Percentiles rank a stretch among this genome's conserved stretches.
Conservation (phyloP, 2,329 filamentous ascomycete genomes). For the Cordyceps cateniannulata region DNA sequence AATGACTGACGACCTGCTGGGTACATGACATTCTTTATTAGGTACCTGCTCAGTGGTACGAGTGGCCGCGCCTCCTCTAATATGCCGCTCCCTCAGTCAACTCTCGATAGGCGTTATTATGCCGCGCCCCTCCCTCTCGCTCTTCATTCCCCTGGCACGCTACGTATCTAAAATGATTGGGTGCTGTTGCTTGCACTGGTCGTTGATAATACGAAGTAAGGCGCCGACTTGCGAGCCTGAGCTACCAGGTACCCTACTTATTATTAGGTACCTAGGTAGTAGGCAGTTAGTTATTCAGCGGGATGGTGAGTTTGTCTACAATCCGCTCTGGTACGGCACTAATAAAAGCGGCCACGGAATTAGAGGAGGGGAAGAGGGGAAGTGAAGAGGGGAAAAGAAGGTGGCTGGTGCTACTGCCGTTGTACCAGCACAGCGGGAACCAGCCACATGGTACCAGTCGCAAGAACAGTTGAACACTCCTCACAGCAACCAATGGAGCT, state of each 20-base stretch:
- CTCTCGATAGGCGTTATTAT: not conserved
- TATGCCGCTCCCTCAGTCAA: not conserved
- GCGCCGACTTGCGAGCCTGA: too few species aligned
- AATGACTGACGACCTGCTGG: not conserved
- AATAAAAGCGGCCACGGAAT: constrained; percentile 2
- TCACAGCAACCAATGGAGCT: too few species aligned
- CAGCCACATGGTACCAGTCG: too few species aligned
- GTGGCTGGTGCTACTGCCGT: not conserved
- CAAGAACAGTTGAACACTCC: too few species aligned
- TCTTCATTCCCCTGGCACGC: not conserved
- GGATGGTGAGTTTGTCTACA: not conserved
- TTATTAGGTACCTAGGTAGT: too few species aligned
- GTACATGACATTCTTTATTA: not conserved
- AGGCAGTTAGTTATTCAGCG: too few species aligned
- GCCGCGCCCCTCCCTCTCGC: not conserved
- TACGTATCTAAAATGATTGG: not conserved
- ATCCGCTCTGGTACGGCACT: not conserved
- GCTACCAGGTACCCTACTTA: too few species aligned
- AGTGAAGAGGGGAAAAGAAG: not conserved
- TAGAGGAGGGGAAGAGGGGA: not conserved
- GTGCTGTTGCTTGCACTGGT: not conserved
- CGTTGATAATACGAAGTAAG: not conserved
- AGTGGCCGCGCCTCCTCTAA: not conserved
- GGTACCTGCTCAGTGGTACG: not conserved
- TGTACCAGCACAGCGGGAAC: not conserved